Evolutionary conservation across 2,329 filamentous ascomycete genomes (phyloP), one percentile per base, ranked within the genome.

Genomic region (Paraphoma chrysanthemicola): DNA sequence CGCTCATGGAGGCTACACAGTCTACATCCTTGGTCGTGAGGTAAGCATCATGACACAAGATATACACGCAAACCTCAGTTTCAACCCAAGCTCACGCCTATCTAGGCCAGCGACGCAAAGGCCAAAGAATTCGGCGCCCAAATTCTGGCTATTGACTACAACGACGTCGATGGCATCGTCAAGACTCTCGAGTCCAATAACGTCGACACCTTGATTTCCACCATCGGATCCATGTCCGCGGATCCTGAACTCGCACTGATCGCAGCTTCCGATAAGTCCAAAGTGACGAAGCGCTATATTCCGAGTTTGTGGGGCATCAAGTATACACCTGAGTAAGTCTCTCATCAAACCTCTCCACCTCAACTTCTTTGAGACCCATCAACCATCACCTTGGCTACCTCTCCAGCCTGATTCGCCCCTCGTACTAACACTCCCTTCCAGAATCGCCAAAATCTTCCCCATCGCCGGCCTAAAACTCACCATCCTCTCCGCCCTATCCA

Each of bases 211-310:
- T 52, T 64, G 17, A 51, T 64, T 33, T 60, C 62, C 1, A 60
- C 59, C 3, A 36, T 64, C 16, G 29, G 46, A 23, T 44, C 54
- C 3, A 44, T 30, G 11, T 39, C 18, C 11, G 57, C 8, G 0
- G 42, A 43, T 6, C 33, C 56, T 1, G 63, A 67, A 44, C 36
- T 60, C 5, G 39, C 50, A 12, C 48, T 67, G 1, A 57, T 67
- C 44, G 12, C 53, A 28, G 64, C 58, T 11, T 44, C 60, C n/a
- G 46, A 51, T 0, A 49, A 31, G 17, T 60, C 60, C 3, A 43
- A 16, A 5, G 29, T 39, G 7, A 67, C 64, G 14, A 60, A 55
- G 48, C 60, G 64, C 16, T 67, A 52, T 43, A 60, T 67, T 38
- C 55, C 64, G 2, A 67, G 56, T 31, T 44, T 33, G 7, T 67